Evolutionary conservation across 2,329 filamentous ascomycete genomes (phyloP).

Genomic region (Xylogone sp.): DNA sequence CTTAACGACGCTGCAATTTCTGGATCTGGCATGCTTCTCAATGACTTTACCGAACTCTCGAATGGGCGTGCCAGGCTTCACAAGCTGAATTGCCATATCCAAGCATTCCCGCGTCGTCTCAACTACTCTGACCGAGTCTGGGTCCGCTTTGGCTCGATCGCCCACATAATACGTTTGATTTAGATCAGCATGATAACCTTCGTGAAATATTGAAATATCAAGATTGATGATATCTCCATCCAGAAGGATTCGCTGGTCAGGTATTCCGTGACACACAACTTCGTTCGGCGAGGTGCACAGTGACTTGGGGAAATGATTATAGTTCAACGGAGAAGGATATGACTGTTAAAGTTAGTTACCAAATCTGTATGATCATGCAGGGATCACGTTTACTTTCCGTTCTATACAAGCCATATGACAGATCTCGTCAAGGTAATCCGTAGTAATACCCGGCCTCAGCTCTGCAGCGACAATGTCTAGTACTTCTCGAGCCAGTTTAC

Average conservation of each 20-base stretch:
- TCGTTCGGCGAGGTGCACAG: slow-evolving; percentile 96
- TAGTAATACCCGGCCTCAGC: slow-evolving; percentile 83
- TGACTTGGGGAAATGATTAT: slow-evolving; percentile 95
- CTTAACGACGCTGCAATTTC: slow-evolving; percentile 85
- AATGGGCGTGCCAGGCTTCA: slow-evolving; percentile 91
- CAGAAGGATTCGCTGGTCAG: slow-evolving; percentile 78
- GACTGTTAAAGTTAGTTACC: slow-evolving; percentile 49
- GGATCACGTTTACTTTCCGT: slow-evolving; percentile 64
- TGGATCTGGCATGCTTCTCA: slow-evolving; percentile 86
- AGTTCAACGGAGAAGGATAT: slow-evolving; percentile 93
- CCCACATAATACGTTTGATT: slow-evolving; percentile 99
- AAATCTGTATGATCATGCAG: neutral
- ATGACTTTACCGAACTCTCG: slow-evolving; percentile 92
- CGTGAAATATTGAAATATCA: slow-evolving; percentile 91
- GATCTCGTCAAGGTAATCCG: slow-evolving; percentile 90
- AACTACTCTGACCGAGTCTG: slow-evolving; percentile 84
- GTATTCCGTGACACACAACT: slow-evolving; percentile 97
- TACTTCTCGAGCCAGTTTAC: slow-evolving; percentile 81
- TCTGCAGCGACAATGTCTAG: slow-evolving; percentile 86
- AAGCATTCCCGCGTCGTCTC: slow-evolving; percentile 87
- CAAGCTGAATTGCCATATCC: slow-evolving; percentile 83
- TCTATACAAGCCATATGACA: slow-evolving; percentile 95
- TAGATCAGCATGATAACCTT: slow-evolving; percentile 90
- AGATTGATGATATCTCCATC: slow-evolving; percentile 98
- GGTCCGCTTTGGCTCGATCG: slow-evolving; percentile 76